A percentile compares a stretch with the other conserved stretches of the same genome.
Evolutionary conservation across 768 basidiomycete genomes (phyloP).

Genomic region (Tulasnella sp.): DNA sequence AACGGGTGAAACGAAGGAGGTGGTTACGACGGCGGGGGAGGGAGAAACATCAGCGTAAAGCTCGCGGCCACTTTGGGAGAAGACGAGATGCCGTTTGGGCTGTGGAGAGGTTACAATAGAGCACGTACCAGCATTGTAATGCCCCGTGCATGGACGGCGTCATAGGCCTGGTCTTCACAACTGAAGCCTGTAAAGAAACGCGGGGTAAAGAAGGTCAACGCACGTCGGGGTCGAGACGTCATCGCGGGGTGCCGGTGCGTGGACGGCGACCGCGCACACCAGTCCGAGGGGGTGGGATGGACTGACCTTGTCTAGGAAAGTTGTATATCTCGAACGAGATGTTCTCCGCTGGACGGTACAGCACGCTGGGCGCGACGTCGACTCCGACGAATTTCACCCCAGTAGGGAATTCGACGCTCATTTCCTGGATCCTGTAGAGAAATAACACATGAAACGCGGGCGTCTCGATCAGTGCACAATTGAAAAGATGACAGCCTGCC

Average conservation of each 20-base stretch:
- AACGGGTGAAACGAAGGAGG: constrained; percentile 7
- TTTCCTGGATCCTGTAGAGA: constrained; percentile 27
- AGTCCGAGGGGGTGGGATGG: not conserved
- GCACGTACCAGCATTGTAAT: constrained; percentile 25
- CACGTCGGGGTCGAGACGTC: constrained; percentile 13
- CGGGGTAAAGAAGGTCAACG: constrained; percentile 8
- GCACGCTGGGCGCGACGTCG: constrained; percentile 29
- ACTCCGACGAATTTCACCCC: constrained; percentile 34
- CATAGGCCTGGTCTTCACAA: constrained; percentile 27
- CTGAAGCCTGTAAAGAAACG: constrained; percentile 23
- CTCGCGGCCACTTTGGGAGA: constrained; percentile 14
- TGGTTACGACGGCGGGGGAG: constrained; percentile 7
- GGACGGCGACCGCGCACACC: not conserved
- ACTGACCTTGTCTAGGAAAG: constrained; percentile 31
- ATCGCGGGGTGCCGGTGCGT: not conserved
- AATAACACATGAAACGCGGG: not conserved
- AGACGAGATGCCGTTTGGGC: constrained; percentile 10
- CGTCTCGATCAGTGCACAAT: constrained; percentile 11
- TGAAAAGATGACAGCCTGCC: not conserved
- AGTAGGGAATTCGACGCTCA: constrained; percentile 27
- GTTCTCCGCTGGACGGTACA: constrained; percentile 31
- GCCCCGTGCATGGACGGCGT: constrained; percentile 30
- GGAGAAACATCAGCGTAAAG: constrained; percentile 20
- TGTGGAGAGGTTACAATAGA: constrained; percentile 10
- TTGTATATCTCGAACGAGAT: constrained; percentile 33